A percentile compares a stretch with the other conserved stretches of the same genome.
phyloP scores from a whole-genome alignment of 345 rosid species.

The Arabidopsis arenosa region DNA sequence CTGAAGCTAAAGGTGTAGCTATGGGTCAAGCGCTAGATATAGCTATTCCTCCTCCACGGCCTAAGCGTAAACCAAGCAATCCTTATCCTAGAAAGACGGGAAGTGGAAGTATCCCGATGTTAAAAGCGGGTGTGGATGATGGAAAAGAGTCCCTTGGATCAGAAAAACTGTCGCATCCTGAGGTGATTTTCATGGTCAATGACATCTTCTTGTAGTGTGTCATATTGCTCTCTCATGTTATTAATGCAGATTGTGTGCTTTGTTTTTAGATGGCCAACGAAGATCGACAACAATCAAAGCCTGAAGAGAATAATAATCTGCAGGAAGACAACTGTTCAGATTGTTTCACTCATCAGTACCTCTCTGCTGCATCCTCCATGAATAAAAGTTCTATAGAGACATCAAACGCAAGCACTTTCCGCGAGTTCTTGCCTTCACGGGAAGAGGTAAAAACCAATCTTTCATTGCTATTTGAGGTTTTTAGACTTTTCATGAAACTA shows the following conservation, averaged over 20 bases:
- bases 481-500: constrained; percentile 46
- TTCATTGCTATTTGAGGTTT: constrained; percentile 39
- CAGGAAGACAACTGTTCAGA: constrained; percentile 74
- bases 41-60: constrained; percentile 97
- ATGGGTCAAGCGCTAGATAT: constrained; percentile 76
- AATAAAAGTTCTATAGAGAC: constrained; percentile 54
- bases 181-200: constrained; percentile 51
- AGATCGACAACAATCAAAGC: constrained; percentile 50
- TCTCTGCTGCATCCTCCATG: constrained; percentile 57
- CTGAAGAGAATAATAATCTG: constrained; percentile 44
- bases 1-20: constrained; percentile 78
- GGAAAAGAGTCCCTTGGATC: constrained; percentile 63
- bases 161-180: constrained; percentile 64
- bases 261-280: constrained; percentile 58
- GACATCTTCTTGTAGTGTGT: background rate
- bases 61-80: constrained; percentile 90
- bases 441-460: constrained; percentile 58
- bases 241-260: constrained; percentile 9
- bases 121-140: constrained; percentile 53
- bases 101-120: constrained; percentile 41
- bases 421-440: constrained; percentile 63
- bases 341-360: constrained; percentile 55
- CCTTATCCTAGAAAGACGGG: constrained; percentile 92
- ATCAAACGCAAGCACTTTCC: constrained; percentile 58
- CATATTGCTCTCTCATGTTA: constrained; percentile 4